Percentiles rank a stretch among this genome's conserved stretches.
Evolutionary conservation across 116 monocot species (phyloP).

Genomic region (Zostera marina): DNA sequence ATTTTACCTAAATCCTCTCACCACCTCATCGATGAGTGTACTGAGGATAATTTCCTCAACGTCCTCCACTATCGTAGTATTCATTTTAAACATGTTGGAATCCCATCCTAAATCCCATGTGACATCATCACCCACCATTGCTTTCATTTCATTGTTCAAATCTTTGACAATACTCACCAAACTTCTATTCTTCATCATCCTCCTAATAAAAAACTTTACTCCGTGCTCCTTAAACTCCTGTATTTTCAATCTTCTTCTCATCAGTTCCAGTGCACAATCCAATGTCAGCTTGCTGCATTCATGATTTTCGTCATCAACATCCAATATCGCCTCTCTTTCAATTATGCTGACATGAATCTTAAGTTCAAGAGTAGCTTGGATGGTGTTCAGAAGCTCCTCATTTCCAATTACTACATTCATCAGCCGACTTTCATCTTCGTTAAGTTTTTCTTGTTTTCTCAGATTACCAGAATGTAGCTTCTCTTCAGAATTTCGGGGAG

Average conservation of each 20-base stretch:
- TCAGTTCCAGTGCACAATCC: slow-evolving; percentile 42
- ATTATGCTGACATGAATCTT: slow-evolving; percentile 20
- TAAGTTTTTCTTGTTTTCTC: slow-evolving; percentile 19
- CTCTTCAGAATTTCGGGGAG: no score
- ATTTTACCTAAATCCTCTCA: background rate
- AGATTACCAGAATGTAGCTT: no score
- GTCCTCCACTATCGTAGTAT: slow-evolving; percentile 28
- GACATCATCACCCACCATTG: slow-evolving; percentile 45
- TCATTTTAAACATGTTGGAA: slow-evolving; percentile 17
- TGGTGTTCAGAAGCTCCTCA: slow-evolving; percentile 34
- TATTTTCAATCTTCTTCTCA: slow-evolving; percentile 45
- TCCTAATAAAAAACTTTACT: no score
- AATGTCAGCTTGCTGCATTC: slow-evolving; percentile 19
- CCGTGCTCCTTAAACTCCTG: slow-evolving; percentile 13
- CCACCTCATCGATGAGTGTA: slow-evolving; percentile 37
- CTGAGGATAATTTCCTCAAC: slow-evolving; percentile 42
- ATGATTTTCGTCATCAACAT: slow-evolving; percentile 12
- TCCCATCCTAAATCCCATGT: slow-evolving; percentile 74
- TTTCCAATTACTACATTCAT: slow-evolving; percentile 25
- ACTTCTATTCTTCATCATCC: no score
- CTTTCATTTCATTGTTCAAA: slow-evolving; percentile 35
- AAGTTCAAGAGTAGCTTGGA: slow-evolving; percentile 26
- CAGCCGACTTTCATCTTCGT: slow-evolving; percentile 25
- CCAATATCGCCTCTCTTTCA: slow-evolving; percentile 12
- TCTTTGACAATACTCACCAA: slow-evolving; percentile 40